Evolutionary conservation across 1,284 basidiomycete species (phyloP).

Genomic region (Melampsora occidentalis): DNA sequence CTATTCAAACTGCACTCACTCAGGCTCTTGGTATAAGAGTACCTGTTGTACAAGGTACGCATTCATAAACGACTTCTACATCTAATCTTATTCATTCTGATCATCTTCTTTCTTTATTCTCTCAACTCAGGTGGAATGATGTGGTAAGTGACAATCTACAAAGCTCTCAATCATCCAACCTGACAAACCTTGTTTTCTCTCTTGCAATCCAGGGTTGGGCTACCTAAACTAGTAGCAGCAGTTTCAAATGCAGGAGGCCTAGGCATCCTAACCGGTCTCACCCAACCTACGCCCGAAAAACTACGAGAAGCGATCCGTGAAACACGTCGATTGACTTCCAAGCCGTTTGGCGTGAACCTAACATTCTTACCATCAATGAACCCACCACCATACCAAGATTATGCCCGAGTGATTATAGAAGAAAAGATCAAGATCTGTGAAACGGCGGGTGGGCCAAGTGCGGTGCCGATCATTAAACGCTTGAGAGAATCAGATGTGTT

Average conservation of each 20-base stretch:
- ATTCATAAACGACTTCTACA: background rate
- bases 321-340: conserved; percentile 56
- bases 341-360: conserved; percentile 73
- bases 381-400: conserved; percentile 77
- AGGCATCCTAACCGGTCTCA: conserved; percentile 79
- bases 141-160: conserved; percentile 18
- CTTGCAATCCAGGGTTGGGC: conserved; percentile 65
- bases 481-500: conserved; percentile 24
- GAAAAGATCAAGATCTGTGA: conserved; percentile 65
- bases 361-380: conserved; percentile 84
- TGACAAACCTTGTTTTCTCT: background rate
- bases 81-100: background rate
- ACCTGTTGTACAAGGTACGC: conserved; percentile 50
- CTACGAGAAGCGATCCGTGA: conserved; percentile 79
- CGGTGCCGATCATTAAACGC: conserved; percentile 29
- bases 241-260: conserved; percentile 83
- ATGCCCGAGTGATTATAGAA: conserved; percentile 53
- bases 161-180: background rate
- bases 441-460: conserved; percentile 68
- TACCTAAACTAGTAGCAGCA: conserved; percentile 70
- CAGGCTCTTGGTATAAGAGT: conserved; percentile 53
- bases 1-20: conserved; percentile 53
- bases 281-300: conserved; percentile 79
- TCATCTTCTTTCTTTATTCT: background rate
- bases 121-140: conserved; percentile 46